Percentiles rank a stretch among this genome's conserved stretches.
Evolutionary conservation across 169 alveolate genomes (phyloP).

Genomic region (Plasmodium gallinaceum): DNA sequence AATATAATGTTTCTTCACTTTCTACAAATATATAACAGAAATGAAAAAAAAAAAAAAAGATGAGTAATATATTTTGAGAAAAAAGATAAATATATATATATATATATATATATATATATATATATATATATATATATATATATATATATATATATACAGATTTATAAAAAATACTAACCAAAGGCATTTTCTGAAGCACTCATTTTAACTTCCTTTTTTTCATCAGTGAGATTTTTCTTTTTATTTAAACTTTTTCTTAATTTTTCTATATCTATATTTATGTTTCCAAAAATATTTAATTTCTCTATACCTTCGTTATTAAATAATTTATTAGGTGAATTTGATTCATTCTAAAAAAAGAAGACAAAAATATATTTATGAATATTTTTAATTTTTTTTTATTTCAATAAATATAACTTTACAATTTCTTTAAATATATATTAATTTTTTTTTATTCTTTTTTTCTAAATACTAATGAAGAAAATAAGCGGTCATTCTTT

Average conservation of each 20-base stretch:
- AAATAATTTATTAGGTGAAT: slow-evolving; percentile 59
- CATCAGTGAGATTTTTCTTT: slow-evolving; percentile 44
- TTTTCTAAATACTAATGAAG: slow-evolving; percentile 41
- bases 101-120: not conserved
- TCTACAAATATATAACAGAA: slow-evolving; percentile 1
- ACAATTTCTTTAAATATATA: not conserved
- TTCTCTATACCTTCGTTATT: slow-evolving; percentile 40
- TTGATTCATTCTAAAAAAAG: slow-evolving; percentile 34
- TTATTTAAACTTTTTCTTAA: slow-evolving; percentile 41
- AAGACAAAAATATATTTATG: not conserved
- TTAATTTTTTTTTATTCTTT: not conserved
- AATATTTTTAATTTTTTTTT: too few species aligned
- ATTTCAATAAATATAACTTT: not conserved
- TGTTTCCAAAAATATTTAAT: slow-evolving; percentile 49
- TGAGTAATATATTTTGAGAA: too few species aligned
- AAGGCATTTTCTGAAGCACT: slow-evolving; percentile 44
- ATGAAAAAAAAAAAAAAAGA: not conserved
- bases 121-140: not conserved
- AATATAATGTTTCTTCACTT: slow-evolving; percentile 45
- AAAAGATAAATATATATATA: too few species aligned
- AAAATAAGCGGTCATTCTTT: slow-evolving; percentile 64
- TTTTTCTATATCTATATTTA: slow-evolving; percentile 50
- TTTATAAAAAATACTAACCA: slow-evolving; percentile 22
- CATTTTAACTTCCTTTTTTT: slow-evolving; percentile 68
- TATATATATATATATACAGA: not conserved